Conservation (phyloP, 164 flowering plant species). For the Akebia trifoliata region DNA sequence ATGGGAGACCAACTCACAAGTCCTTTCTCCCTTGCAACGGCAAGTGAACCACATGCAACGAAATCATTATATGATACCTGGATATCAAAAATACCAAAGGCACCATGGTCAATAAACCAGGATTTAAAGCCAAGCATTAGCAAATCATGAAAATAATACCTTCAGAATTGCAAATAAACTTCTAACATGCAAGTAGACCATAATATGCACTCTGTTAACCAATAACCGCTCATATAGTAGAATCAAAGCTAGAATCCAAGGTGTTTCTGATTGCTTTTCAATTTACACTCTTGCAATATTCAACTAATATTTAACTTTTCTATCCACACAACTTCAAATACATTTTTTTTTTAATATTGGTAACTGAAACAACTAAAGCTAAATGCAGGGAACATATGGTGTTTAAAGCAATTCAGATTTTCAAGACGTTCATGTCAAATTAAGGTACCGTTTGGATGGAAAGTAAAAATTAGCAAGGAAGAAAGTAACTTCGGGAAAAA, state of each 20-base stretch:
- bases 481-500: no score
- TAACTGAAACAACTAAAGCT: no score
- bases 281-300: no score
- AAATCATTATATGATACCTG: constrained; percentile 93
- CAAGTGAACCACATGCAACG: constrained; percentile 82
- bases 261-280: not conserved
- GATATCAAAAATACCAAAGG: constrained; percentile 8
- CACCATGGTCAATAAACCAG: not conserved
- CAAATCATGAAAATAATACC: not conserved
- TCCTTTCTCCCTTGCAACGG: constrained; percentile 93
- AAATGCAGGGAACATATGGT: no score
- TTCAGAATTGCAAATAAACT: not conserved
- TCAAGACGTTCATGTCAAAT: no score
- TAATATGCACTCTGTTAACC: no score
- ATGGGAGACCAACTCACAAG: constrained; percentile 58
- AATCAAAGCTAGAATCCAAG: not conserved
- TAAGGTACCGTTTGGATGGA: no score
- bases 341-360: no score
- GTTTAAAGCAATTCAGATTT: no score
- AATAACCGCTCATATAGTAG: not conserved
- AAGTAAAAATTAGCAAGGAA: no score
- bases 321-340: no score
- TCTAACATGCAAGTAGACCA: not conserved
- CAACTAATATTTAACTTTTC: no score
- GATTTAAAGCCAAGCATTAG: not conserved